Evolutionary conservation across 371 early-diverging fungal genomes (phyloP).

Genomic region (Mortierella sp.): DNA sequence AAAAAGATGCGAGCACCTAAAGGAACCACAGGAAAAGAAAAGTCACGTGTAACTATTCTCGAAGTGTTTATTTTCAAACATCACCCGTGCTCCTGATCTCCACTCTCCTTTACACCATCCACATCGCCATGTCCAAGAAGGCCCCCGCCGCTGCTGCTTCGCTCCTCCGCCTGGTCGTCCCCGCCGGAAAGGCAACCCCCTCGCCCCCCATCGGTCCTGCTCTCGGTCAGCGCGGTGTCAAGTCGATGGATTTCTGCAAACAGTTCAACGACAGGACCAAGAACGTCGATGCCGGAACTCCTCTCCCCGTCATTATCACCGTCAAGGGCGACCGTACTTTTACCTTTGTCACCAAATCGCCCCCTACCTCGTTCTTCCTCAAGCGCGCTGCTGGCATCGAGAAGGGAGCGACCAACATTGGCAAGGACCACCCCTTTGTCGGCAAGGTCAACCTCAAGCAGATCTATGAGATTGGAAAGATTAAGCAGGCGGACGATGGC

Average conservation of each 20-base stretch:
- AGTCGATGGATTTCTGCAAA: conserved; percentile 99
- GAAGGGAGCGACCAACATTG: conserved; percentile 87
- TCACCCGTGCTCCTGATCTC: neutral
- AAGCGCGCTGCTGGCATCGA: conserved; percentile 92
- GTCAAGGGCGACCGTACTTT: conserved; percentile 94
- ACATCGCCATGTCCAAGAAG: conserved; percentile 56
- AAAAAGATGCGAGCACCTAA: too few relatives aligned
- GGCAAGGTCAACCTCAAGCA: conserved; percentile 92
- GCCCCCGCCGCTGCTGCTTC: conserved; percentile 57
- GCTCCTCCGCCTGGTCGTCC: conserved; percentile 67
- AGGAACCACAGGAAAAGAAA: neutral
- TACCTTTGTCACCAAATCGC: conserved; percentile 89
- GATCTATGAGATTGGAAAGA: conserved; percentile 94
- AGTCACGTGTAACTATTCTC: neutral
- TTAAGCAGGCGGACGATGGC: conserved; percentile 89
- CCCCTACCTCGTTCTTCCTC: conserved; percentile 92
- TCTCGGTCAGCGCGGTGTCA: conserved; percentile 97
- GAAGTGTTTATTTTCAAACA: conserved; percentile 1
- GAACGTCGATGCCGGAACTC: conserved; percentile 84
- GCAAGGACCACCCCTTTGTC: conserved; percentile 72
- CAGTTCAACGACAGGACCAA: conserved; percentile 98
- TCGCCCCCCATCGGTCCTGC: conserved; percentile 97
- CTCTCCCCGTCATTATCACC: conserved; percentile 87
- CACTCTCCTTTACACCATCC: neutral
- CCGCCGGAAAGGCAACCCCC: conserved; percentile 95